Percentiles rank a stretch among this genome's conserved stretches.
Conservation (phyloP, 345 rosid genomes). For the Geranium rotundifolium region DNA sequence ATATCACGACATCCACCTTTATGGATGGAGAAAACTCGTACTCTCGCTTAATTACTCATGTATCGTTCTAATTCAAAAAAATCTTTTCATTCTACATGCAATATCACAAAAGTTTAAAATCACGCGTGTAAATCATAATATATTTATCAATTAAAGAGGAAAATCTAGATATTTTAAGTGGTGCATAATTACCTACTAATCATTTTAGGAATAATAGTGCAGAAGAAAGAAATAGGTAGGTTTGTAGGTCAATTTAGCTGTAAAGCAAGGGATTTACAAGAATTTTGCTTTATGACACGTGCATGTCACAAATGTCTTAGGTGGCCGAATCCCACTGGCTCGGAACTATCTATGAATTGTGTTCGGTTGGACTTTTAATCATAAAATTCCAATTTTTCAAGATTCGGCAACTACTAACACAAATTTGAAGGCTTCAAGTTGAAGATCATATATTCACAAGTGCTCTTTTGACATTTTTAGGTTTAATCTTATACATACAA, state of each 20-base stretch:
- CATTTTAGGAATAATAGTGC: too few species aligned
- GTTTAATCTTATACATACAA: too few species aligned
- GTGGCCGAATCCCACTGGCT: slow-evolving; percentile 11
- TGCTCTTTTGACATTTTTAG: too few species aligned
- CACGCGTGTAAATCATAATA: too few species aligned
- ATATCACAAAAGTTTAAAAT: too few species aligned
- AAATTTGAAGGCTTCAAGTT: neutral
- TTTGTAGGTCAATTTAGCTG: slow-evolving; percentile 8
- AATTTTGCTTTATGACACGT: slow-evolving; percentile 17
- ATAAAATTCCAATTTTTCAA: neutral
- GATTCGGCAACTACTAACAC: neutral
- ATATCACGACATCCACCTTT: too few species aligned
- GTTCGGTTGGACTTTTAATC: neutral
- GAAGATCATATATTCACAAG: neutral
- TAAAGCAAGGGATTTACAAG: neutral
- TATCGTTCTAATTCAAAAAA: too few species aligned
- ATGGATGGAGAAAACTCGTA: too few species aligned
- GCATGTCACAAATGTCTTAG: slow-evolving; percentile 1
- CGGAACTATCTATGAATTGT: neutral
- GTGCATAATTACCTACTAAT: too few species aligned
- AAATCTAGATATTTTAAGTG: too few species aligned
- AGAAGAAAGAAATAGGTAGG: neutral
- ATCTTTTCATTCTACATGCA: too few species aligned
- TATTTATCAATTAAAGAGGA: neutral
- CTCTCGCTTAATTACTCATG: too few species aligned